Base-by-base conservation (phyloP, 371 early-diverging fungal species). In the Mortierella sp. region DNA sequence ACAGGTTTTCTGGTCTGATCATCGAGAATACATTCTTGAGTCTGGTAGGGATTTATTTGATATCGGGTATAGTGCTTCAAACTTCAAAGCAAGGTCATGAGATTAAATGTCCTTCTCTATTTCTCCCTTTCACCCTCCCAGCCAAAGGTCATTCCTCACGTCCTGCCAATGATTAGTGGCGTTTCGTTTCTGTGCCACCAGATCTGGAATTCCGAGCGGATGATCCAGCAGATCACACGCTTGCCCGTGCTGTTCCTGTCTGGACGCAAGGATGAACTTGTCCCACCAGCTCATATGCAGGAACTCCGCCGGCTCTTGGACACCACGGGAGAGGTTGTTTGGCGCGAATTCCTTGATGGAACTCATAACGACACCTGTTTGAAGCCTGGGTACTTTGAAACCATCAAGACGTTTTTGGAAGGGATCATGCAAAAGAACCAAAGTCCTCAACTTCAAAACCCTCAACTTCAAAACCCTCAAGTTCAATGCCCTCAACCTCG, bases 21-120 rank as follows among this genome's bases (percentile, higher is more conserved):
- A 73, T 98, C 32, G 99, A 98, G 83, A 98, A 98, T 87, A 98
- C 98, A 0, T 98, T 98, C 84, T 83, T 95, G 61, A 95, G 94
- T 55, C 75, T 98, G 83, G 94, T 93, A 91, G 84, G 59, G 24
- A 40, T n/a, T 51, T 8, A n/a, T n/a, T 45, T 45, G 45, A 45
- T 45, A 45, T 45, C 35, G 6, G 35, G 35, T 35, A 35, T 35
- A 35, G 3, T 35, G 6, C 3, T 35, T 35, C 35, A 35, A 35
- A 35, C 6, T 11, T 58, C 26, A 24, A 58, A 3, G 28, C 35
- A 30, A 14, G 11, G 6, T 16, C n/a, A 18, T 58, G 5, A 32
- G 14, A 24, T 54, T 10, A 54, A 20, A 54, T 26, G 3, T 24
- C 54, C 22, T n/a, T 18, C 30, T 59, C 12, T 30, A 8, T 35